Conservation (phyloP, 805 yeast species). For the Candida caryicola region DNA sequence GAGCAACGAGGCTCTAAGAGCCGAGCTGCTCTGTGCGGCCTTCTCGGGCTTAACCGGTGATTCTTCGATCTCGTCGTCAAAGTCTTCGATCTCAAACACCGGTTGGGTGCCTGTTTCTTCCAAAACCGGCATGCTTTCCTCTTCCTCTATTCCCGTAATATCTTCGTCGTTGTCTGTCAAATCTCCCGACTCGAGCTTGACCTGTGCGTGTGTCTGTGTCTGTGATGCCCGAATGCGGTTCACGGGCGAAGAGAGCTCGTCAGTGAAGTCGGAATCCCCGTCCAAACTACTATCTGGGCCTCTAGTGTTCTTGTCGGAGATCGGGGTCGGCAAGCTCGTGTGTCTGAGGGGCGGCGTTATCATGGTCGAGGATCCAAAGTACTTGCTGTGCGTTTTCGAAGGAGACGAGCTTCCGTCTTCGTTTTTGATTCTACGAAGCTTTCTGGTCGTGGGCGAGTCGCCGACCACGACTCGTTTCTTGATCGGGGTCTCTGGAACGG, state of each 20-base stretch:
- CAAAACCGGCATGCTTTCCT: background rate
- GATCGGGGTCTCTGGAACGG: background rate
- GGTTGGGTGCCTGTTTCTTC: background rate
- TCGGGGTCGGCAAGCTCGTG: constrained; percentile 13
- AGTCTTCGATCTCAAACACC: constrained; percentile 22
- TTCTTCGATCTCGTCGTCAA: constrained; percentile 40
- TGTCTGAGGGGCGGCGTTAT: constrained; percentile 2
- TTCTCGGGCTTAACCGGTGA: constrained; percentile 31
- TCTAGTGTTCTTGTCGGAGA: constrained; percentile 1
- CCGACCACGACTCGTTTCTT: background rate
- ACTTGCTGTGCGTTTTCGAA: constrained; percentile 8
- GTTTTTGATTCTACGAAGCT: constrained; percentile 7
- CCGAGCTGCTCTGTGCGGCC: background rate
- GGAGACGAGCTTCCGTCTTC: constrained; percentile 5
- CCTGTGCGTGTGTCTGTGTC: constrained; percentile 1
- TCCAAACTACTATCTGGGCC: constrained; percentile 14
- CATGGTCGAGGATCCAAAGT: constrained; percentile 8
- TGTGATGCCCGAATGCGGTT: background rate
- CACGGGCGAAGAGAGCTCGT: constrained; percentile 28
- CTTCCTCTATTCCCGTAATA: constrained; percentile 4
- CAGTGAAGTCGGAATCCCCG: constrained; percentile 34
- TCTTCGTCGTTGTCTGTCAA: constrained; percentile 18
- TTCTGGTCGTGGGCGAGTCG: constrained; percentile 13
- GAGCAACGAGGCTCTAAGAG: background rate
- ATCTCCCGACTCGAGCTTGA: constrained; percentile 10